These are phyloP conservation scores for Senecio squalidus DNA, from an alignment of 140 eudicot species.

Conservation along the genomic window DNA sequence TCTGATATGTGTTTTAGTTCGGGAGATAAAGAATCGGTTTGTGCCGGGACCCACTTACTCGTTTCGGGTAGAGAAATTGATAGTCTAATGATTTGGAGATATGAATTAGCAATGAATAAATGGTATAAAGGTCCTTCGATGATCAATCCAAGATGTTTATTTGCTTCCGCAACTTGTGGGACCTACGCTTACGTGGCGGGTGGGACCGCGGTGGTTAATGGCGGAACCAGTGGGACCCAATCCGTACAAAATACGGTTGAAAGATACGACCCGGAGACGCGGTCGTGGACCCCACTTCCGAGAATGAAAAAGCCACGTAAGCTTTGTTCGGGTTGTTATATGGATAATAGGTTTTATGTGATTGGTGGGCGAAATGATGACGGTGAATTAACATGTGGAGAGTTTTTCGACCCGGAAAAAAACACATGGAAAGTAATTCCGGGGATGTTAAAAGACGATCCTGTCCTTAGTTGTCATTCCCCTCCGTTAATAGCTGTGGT, in stretches of 20 bases:
- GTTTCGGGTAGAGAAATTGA: slow-evolving; percentile 70
- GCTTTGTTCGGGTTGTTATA: slow-evolving; percentile 69
- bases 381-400: slow-evolving; percentile 77
- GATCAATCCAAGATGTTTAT: slow-evolving; percentile 72
- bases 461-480: slow-evolving; percentile 55
- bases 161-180: slow-evolving; percentile 86
- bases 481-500: slow-evolving; percentile 95
- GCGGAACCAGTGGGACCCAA: slow-evolving; percentile 23
- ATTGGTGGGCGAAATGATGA: slow-evolving; percentile 70
- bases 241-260: slow-evolving; percentile 54
- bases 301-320: slow-evolving; percentile 60
- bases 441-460: slow-evolving; percentile 61
- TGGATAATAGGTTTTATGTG: slow-evolving; percentile 74
- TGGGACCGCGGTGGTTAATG: slow-evolving; percentile 36
- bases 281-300: slow-evolving; percentile 72
- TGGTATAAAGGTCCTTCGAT: slow-evolving; percentile 78
- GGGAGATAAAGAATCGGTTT: slow-evolving; percentile 73
- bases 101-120: slow-evolving; percentile 48
- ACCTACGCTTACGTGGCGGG: slow-evolving; percentile 73
- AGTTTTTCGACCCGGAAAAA: slow-evolving; percentile 42
- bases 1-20: slow-evolving; percentile 48
- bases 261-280: slow-evolving; percentile 52
- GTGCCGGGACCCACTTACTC: slow-evolving; percentile 86
- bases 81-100: slow-evolving; percentile 65
- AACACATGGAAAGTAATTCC: slow-evolving; percentile 64